Conservation (phyloP, 371 early-diverging fungal species). For the Massospora cicadina region DNA sequence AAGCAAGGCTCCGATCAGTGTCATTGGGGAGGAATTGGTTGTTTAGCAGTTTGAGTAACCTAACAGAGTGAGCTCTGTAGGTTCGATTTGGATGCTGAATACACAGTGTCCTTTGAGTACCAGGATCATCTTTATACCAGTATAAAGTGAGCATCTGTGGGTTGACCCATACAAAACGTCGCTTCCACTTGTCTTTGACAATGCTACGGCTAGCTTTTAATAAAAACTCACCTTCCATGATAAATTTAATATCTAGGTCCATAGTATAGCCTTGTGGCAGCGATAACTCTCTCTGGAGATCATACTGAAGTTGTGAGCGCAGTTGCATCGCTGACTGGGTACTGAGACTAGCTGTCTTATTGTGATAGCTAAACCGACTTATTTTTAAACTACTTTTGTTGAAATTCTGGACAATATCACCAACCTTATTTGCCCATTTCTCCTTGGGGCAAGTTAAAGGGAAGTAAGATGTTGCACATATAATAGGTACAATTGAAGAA, state of each 20-base stretch:
- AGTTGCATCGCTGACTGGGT: not conserved
- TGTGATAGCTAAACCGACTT: not conserved
- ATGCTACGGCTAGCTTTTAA: not conserved
- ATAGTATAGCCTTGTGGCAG: not conserved
- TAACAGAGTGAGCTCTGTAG: not conserved
- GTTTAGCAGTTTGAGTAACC: not conserved
- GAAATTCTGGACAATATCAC: not conserved
- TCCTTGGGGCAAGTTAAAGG: not conserved
- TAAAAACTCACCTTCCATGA: not conserved
- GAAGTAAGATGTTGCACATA: not conserved
- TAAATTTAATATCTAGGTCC: not conserved
- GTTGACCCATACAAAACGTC: not conserved
- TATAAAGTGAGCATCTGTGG: not conserved
- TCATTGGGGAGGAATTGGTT: not conserved
- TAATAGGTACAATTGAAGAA: not conserved
- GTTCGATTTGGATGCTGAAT: not conserved
- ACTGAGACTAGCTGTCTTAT: not conserved
- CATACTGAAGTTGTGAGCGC: not conserved
- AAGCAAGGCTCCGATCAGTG: not conserved
- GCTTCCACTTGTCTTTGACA: not conserved
- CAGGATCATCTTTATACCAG: not conserved
- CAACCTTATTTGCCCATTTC: not conserved
- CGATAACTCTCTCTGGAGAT: not conserved
- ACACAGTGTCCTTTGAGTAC: not conserved
- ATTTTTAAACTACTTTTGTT: not conserved